A percentile compares a stretch with the other conserved stretches of the same genome.
phyloP scores from a whole-genome alignment of 1,284 basidiomycete species.

The Xerocomus minutiporus region DNA sequence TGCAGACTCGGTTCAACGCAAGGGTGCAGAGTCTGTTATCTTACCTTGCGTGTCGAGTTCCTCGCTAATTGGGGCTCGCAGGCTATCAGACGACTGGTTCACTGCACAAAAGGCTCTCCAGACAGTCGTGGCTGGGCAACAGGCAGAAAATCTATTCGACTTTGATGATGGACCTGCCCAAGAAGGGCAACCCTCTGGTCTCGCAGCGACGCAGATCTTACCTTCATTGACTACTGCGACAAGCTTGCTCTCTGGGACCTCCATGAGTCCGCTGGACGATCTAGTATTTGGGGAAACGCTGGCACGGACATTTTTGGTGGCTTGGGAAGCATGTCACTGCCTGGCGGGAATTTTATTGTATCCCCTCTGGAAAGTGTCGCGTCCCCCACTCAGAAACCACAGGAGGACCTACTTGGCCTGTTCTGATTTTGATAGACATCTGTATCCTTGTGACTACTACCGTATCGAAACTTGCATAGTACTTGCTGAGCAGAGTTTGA shows the following conservation, averaged over 20 bases:
- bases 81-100: constrained; percentile 59
- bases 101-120: constrained; percentile 82
- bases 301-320: too few species aligned
- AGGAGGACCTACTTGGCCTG: too few species aligned
- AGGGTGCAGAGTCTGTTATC: constrained; percentile 65
- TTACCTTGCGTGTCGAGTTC: constrained; percentile 7
- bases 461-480: too few species aligned
- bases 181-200: constrained; percentile 58
- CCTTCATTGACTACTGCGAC: constrained; percentile 67
- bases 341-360: too few species aligned
- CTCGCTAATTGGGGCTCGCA: constrained; percentile 19
- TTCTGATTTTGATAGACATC: too few species aligned
- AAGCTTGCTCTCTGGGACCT: constrained; percentile 67
- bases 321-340: too few species aligned
- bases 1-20: constrained; percentile 75
- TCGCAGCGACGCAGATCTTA: constrained; percentile 71
- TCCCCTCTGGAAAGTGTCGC: too few species aligned
- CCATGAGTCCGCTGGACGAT: constrained; percentile 85
- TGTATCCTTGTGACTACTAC: too few species aligned
- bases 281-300: too few species aligned
- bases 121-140: constrained; percentile 84
- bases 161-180: constrained; percentile 78
- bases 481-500: too few species aligned
- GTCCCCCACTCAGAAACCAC: too few species aligned
- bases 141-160: constrained; percentile 92